phyloP scores from a whole-genome alignment of 2,329 filamentous ascomycete species.

The Phialophora tarda region DNA sequence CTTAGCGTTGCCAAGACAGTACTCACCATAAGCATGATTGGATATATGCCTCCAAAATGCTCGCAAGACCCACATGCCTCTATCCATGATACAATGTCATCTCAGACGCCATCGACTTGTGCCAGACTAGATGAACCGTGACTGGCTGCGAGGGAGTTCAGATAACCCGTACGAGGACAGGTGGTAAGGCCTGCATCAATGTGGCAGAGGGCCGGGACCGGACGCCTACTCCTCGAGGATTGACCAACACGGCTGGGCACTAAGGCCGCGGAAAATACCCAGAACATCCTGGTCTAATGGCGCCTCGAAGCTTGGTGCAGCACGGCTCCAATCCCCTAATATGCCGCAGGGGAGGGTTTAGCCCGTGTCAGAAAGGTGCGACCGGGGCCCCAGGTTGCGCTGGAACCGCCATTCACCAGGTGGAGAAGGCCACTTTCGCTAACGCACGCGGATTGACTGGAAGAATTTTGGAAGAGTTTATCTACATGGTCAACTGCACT shows the following conservation, averaged over 20 bases:
- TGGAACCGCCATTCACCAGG: neutral
- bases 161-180: neutral
- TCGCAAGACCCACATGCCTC: too few relatives aligned
- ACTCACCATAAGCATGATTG: too few relatives aligned
- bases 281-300: neutral
- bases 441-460: neutral
- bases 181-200: neutral
- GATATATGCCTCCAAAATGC: too few relatives aligned
- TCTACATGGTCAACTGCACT: neutral
- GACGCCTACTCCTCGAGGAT: neutral
- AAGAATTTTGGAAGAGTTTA: neutral
- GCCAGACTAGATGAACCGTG: neutral
- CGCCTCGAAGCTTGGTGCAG: neutral
- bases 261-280: neutral
- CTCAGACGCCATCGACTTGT: neutral
- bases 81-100: too few relatives aligned
- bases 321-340: neutral
- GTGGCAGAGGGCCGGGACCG: too few relatives aligned
- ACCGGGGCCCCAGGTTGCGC: neutral
- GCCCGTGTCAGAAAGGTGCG: neutral
- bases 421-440: neutral
- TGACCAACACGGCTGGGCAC: too few relatives aligned
- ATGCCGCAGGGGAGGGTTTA: neutral
- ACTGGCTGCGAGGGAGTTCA: neutral
- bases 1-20: too few relatives aligned